Evolutionary conservation across 228 moss, liverwort and hornwort genomes (phyloP), one percentile per base, ranked within the genome.

Genomic region (Sphagnum magellanicum): DNA sequence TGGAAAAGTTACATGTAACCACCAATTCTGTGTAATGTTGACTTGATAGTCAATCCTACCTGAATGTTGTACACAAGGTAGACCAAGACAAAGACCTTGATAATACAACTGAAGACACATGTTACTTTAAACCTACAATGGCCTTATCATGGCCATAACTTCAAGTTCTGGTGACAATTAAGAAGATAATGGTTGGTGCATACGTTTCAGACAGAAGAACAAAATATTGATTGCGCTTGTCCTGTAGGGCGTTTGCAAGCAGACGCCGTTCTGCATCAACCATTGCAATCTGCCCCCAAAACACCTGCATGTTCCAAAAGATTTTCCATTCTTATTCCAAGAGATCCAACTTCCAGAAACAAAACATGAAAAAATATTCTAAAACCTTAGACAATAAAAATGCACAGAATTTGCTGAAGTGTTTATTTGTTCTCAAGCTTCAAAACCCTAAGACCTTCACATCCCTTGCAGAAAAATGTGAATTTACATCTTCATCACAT

Each of bases 251-350:
- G 70, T 78, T 81, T 13, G 92, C 83, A 74, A 95, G 75, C 8
- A 95, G 75, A 63, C 95, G 83, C 75, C 82, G 87, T 64, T 95
- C 95, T 8, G 92, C 95, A 79, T 95, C 90, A 63, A 95, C 90
- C 95, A 95, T 95, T 63, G 85, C 85, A 62, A 95, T 92, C 71
- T 60, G 68, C 67, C 95, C 95, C 95, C 95, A 95, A 50, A 67
- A 62, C 50, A 95, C 92, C 95, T 95, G 74, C 68, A 50, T 63
- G 51, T 50, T 60, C 65, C 61, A 79, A 61, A 32, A 32, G 32
- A 32, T 32, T 32, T 32, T 32, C 32, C 32, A 32, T 32, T 32
- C 32, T 59, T 11, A 11, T 59, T 59, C 11, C 15, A 11, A 59
- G 11, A 11, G 12, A 11, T 11, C 59, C 12, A 11, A 59, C 11